Conservation (phyloP, 495 filamentous ascomycete species). For the Cenococcum geophilum region DNA sequence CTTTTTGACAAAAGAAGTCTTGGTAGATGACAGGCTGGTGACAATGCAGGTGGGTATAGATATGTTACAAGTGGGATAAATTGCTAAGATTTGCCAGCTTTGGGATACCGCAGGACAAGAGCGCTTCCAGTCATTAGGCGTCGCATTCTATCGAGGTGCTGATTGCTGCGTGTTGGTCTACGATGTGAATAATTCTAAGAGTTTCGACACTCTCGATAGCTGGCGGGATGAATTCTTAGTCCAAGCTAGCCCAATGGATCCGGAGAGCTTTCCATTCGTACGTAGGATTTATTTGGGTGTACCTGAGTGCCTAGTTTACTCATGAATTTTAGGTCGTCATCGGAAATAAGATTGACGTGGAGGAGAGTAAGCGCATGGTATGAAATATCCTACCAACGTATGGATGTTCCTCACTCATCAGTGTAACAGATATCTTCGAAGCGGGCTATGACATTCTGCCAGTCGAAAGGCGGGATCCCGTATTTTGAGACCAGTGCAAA, state of each 20-base stretch:
- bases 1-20: slow-evolving; percentile 96
- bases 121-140: slow-evolving; percentile 93
- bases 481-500: slow-evolving; percentile 99
- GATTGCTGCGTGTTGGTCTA: slow-evolving; percentile 99
- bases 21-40: slow-evolving; percentile 93
- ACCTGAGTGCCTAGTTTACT: not conserved
- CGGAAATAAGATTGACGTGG: slow-evolving; percentile 98
- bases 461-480: slow-evolving; percentile 92
- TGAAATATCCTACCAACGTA: not conserved
- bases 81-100: slow-evolving; percentile 52
- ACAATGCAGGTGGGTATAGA: slow-evolving; percentile 82
- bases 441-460: slow-evolving; percentile 93
- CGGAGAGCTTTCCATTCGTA: slow-evolving; percentile 97
- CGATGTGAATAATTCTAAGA: slow-evolving; percentile 98
- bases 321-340: slow-evolving; percentile 62
- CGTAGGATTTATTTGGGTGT: slow-evolving; percentile 34
- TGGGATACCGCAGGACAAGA: slow-evolving; percentile 99
- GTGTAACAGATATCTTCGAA: slow-evolving; percentile 71
- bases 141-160: slow-evolving; percentile 96
- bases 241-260: slow-evolving; percentile 91
- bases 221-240: slow-evolving; percentile 99
- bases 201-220: slow-evolving; percentile 95
- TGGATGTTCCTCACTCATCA: slow-evolving; percentile 7
- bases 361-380: slow-evolving; percentile 91
- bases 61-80: not conserved